Conservation (phyloP, 805 yeast genomes). For the Candida maesae region DNA sequence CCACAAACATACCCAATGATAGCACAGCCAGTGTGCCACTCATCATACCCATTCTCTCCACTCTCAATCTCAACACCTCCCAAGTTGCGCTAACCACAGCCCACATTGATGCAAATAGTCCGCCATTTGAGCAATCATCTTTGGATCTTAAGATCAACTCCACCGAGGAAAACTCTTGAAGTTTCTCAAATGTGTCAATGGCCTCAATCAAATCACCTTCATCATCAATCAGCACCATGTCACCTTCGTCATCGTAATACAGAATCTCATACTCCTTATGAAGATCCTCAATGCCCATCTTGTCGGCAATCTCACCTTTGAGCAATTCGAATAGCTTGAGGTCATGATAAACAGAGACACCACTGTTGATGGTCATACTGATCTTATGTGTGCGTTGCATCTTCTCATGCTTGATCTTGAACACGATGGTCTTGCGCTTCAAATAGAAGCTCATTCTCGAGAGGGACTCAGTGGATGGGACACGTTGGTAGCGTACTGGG, state of each 20-base stretch:
- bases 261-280: conserved; percentile 27
- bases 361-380: conserved; percentile 23
- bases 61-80: neutral
- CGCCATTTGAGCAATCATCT: too few relatives aligned
- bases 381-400: conserved; percentile 20
- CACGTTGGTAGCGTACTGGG: conserved; percentile 10
- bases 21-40: conserved; percentile 21
- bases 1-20: conserved; percentile 23
- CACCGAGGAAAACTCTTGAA: conserved; percentile 7
- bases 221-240: conserved; percentile 31
- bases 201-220: conserved; percentile 33
- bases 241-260: conserved; percentile 38
- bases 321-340: conserved; percentile 22
- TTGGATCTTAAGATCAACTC: conserved; percentile 14
- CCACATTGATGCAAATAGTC: conserved; percentile 8
- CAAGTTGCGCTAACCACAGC: conserved; percentile 5
- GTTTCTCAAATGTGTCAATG: conserved; percentile 18
- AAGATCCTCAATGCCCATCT: conserved; percentile 21
- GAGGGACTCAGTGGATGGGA: conserved; percentile 23
- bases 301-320: conserved; percentile 23
- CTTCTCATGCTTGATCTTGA: conserved; percentile 18
- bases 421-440: conserved; percentile 18
- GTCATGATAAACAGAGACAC: conserved; percentile 21
- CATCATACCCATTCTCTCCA: conserved; percentile 1
- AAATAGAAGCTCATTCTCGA: conserved; percentile 22